Conservation (phyloP, 202 grass and related monocot species). For the Carex arenaria region DNA sequence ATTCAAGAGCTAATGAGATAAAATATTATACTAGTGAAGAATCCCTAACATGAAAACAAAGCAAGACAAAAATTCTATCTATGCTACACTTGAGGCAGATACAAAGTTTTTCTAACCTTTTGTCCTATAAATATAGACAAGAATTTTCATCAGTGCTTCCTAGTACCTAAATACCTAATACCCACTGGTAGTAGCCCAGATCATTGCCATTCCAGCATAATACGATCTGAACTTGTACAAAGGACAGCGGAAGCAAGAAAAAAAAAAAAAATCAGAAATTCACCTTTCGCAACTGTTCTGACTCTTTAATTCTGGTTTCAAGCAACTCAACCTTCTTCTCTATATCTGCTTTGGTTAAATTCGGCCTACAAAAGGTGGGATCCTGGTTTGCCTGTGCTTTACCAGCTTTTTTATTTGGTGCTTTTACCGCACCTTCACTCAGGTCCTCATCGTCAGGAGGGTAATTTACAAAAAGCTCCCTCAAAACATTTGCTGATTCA, state of each 20-base stretch:
- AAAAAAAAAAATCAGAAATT: slow-evolving; percentile 21
- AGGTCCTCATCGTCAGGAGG: slow-evolving; percentile 67
- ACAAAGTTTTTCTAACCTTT: not conserved
- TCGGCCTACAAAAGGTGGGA: slow-evolving; percentile 57
- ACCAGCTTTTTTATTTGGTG: slow-evolving; percentile 33
- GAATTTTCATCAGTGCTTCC: not conserved
- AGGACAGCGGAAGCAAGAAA: not conserved
- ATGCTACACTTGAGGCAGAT: not conserved
- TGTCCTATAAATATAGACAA: slow-evolving; percentile 2
- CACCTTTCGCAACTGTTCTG: slow-evolving; percentile 70
- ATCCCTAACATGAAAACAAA: not conserved
- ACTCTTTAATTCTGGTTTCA: slow-evolving; percentile 48
- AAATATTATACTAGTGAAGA: not conserved
- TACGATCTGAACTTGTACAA: slow-evolving; percentile 9
- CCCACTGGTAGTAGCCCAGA: not conserved
- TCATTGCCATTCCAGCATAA: not conserved
- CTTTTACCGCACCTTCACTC: slow-evolving; percentile 36
- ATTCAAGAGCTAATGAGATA: slow-evolving; percentile 28
- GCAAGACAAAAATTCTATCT: not conserved
- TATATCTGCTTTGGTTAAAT: slow-evolving; percentile 54
- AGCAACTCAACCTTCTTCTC: slow-evolving; percentile 61
- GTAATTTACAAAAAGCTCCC: slow-evolving; percentile 69
- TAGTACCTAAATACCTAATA: not conserved
- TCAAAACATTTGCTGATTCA: slow-evolving; percentile 61
- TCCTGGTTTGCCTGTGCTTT: slow-evolving; percentile 51